Evolutionary conservation across 495 filamentous ascomycete genomes (phyloP).

Genomic region (Aspergillus ellipticus): DNA sequence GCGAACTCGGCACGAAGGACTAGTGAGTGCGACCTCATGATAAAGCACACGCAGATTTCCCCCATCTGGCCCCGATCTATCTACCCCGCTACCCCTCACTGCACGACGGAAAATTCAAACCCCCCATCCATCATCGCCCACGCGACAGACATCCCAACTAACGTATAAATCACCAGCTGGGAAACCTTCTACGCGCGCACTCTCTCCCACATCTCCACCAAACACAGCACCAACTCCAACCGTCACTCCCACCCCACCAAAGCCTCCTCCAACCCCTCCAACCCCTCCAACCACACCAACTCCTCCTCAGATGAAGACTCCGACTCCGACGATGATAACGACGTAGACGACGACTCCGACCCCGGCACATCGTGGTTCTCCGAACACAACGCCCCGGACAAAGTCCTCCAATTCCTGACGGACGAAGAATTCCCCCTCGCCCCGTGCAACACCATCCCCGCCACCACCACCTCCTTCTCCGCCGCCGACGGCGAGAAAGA

Average conservation of each 20-base stretch:
- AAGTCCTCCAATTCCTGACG: constrained; percentile 44
- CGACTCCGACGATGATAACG: constrained; percentile 10
- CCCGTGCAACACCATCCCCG: constrained; percentile 23
- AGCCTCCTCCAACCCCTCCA: background rate
- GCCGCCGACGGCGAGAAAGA: too few species aligned
- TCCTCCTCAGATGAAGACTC: background rate
- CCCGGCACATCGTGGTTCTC: constrained; percentile 53
- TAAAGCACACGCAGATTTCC: background rate
- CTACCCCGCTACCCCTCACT: constrained; percentile 23
- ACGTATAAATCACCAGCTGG: constrained; percentile 27
- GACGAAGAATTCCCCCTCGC: constrained; percentile 33
- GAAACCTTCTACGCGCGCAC: constrained; percentile 47
- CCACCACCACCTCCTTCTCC: too few species aligned
- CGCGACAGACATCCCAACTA: background rate
- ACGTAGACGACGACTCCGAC: constrained; percentile 40
- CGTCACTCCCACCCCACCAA: constrained; percentile 3
- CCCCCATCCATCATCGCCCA: too few species aligned
- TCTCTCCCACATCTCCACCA: constrained; percentile 34
- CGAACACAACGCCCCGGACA: constrained; percentile 48
- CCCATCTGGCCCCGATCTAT: background rate
- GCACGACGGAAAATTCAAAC: background rate
- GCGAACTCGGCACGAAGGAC: constrained; percentile 52
- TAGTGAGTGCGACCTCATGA: constrained; percentile 36
- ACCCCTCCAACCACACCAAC: background rate
- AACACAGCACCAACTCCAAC: constrained; percentile 12